Evolutionary conservation across 352 stramenopile species (phyloP).

Genomic region (Pythium rhizo-oryzae): DNA sequence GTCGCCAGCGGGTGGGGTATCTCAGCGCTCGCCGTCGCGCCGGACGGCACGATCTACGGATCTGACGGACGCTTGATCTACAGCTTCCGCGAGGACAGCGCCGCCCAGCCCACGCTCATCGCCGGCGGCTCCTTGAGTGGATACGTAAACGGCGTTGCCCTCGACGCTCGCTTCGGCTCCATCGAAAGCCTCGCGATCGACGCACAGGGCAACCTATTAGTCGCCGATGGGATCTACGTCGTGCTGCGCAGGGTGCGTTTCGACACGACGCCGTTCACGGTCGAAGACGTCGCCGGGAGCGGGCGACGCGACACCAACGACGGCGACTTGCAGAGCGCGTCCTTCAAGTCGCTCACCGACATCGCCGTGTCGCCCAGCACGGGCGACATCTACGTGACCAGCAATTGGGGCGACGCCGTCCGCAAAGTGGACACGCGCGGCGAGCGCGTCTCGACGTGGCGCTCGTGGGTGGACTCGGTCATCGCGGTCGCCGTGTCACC

Average conservation of each 20-base stretch:
- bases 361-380: background rate
- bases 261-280: background rate
- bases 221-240: background rate
- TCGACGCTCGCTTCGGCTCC: background rate
- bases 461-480: background rate
- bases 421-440: background rate
- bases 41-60: background rate
- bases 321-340: background rate
- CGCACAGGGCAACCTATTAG: background rate
- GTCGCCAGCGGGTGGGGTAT: background rate
- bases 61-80: background rate
- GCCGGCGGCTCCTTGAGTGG: background rate
- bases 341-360: background rate
- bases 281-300: background rate
- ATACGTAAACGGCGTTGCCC: background rate
- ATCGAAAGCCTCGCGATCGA: background rate
- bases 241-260: background rate
- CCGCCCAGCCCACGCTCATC: background rate
- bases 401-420: background rate
- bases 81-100: background rate
- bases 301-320: background rate
- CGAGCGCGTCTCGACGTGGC: background rate
- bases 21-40: background rate
- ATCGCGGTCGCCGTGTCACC: background rate
- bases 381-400: background rate